Evolutionary conservation across 257 asterid genomes (phyloP), one percentile per base, ranked within the genome.

Genomic region (Ocimum tenuiflorum): DNA sequence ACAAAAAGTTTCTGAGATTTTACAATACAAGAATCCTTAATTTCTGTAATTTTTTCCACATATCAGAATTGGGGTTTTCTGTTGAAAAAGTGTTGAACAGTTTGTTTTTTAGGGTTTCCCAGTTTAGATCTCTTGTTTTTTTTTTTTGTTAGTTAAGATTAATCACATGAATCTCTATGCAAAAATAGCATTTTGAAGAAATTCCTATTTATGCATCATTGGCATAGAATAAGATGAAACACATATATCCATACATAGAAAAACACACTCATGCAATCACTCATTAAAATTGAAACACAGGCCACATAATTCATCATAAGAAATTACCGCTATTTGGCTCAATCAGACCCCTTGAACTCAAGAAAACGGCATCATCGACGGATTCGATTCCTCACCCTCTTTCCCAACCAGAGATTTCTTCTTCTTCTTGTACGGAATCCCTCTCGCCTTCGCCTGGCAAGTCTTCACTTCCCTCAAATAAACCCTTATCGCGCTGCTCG

Each of bases 381-480:
- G 79, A 63, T 46, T 60, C 47, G 85, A 79, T 0, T 71, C 73
- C 22, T 79, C 85, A 63, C 74, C 82, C 43, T 55, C 64, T 27
- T 62, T 35, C 9, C 14, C 7, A 8, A 19, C 13, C 3, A 18
- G 29, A 3, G 20, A 39, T 8, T 59, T 38, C 48, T 57, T 78
- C 84, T 81, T 85, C 80, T 87, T 87, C 83, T 80, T 87, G 56
- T 82, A 85, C 20, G 89, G 90, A 36, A 85, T 81, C 60, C 95
- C 92, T 64, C 95, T 81, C 0, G 91, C 94, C 78, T 82, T 88
- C 3, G 94, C 78, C 65, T 88, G 96, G 36, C 78, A 58, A 63
- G 83, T 91, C 78, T 88, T 88, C 60, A 88, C 89, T 67, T 83
- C 94, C 86, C 87, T 83, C 10, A 88, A 48, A 19, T 85, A 88